Evolutionary conservation across 495 filamentous ascomycete species (phyloP), one percentile per base, ranked within the genome.

Genomic region (Talaromyces nanjingensis): DNA sequence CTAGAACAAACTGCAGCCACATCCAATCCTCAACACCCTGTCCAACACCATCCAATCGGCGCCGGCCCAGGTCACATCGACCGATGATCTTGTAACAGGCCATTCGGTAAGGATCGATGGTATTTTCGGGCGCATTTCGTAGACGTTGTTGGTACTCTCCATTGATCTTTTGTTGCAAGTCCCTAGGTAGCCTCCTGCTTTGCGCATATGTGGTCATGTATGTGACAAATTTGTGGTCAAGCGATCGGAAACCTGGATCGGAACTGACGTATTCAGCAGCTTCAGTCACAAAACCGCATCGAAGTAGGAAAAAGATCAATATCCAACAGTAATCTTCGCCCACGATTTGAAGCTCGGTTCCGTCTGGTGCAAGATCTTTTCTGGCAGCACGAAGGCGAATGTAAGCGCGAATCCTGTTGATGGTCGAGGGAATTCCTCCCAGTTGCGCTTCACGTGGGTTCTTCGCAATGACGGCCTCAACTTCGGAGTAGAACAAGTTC

Each of bases 11-110:
- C 72, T 98, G 94, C 63, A 99, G 76, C 94, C 94, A 99, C 73
- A 96, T 87, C 91, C 92, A 98, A 72, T 98, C 96, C 67, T 96
- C 91, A 55, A 96, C 87, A 25, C 86, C 88, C 63, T 89, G 89
- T 62, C 84, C 87, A 18, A 98, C 81, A 56, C 85, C 84, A n/a
- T 96, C 90, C 11, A 97, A 80, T 63, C 83, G 90, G 66, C 92
- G 85, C 59, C 88, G 88, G 64, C 76, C 81, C 20, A 99, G 83
- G 68, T 98, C 94, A 76, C 93, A 97, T 34, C 94, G 91, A 55
- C 94, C 94, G 68, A 98, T 88, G 62, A 99, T 86, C 76, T 98
- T 98, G 82, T 97, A 98, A 73, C 96, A 97, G 16, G 93, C 93
- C 85, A 96, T 92, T 52, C 92, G 87, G 76, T 94, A 99, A 42